Conservation (phyloP, 768 basidiomycete genomes). For the Leccinum uliginosum region DNA sequence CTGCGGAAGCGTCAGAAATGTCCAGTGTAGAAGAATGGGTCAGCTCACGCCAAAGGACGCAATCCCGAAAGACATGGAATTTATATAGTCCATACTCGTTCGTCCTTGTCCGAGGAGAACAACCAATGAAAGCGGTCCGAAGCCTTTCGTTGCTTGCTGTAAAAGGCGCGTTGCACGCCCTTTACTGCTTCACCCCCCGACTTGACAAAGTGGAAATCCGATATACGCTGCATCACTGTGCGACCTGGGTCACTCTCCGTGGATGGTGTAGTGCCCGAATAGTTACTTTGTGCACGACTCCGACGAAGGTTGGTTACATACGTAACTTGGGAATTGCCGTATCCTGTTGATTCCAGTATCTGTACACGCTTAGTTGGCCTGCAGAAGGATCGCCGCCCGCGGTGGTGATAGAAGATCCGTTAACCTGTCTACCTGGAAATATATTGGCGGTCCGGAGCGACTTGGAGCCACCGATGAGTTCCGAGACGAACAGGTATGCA, state of each 20-base stretch:
- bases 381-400: conserved; percentile 43
- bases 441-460: conserved; percentile 44
- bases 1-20: conserved; percentile 33
- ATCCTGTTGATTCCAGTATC: conserved; percentile 40
- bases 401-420: conserved; percentile 51
- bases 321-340: too few species aligned
- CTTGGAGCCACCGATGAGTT: conserved; percentile 43
- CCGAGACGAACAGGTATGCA: conserved; percentile 48
- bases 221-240: conserved; percentile 45
- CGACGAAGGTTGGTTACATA: too few species aligned
- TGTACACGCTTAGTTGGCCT: conserved; percentile 49
- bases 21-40: neutral
- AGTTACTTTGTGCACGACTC: too few species aligned
- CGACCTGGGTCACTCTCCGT: conserved; percentile 36
- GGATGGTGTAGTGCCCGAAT: conserved; percentile 44
- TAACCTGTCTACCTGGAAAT: conserved; percentile 47
- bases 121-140: conserved; percentile 67
- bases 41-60: conserved; percentile 56
- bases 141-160: conserved; percentile 49
- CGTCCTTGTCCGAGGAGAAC: conserved; percentile 62
- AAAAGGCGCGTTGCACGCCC: conserved; percentile 52
- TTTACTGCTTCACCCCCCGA: conserved; percentile 54
- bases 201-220: conserved; percentile 50
- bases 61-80: conserved; percentile 49
- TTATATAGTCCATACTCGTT: conserved; percentile 50